Conservation (phyloP, 306 rosid species). For the Acacia acuminata region DNA sequence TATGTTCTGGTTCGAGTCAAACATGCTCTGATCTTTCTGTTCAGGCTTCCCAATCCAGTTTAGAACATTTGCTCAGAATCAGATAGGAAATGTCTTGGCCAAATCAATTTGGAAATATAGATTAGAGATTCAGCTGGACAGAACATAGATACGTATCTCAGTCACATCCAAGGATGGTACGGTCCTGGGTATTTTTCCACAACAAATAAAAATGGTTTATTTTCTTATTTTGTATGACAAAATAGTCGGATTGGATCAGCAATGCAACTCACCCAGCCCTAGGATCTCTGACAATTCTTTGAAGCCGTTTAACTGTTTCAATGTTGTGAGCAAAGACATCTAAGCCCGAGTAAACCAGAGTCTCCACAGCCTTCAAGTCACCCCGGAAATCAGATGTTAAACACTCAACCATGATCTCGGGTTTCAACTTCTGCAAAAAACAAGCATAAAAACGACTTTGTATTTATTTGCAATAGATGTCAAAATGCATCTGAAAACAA, state of each 20-base stretch:
- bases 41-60: not conserved
- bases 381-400: conserved; percentile 97
- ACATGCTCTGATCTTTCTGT: not conserved
- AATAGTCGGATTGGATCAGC: not conserved
- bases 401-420: conserved; percentile 94
- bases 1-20: not conserved
- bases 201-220: conserved; percentile 3
- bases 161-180: not conserved
- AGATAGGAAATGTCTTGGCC: not conserved
- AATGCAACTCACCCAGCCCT: conserved; percentile 83
- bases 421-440: conserved; percentile 74
- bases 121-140: not conserved
- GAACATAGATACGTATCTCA: not conserved
- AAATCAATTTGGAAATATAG: not conserved
- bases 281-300: conserved; percentile 93
- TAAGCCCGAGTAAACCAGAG: conserved; percentile 79
- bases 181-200: not conserved
- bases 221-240: not conserved
- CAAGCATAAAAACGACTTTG: conserved; percentile 12
- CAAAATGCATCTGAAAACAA: conserved; percentile 23
- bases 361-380: conserved; percentile 74
- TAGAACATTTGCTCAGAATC: not conserved
- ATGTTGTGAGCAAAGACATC: conserved; percentile 97
- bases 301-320: conserved; percentile 96
- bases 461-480: not conserved